Base-by-base conservation (phyloP, 345 rosid genomes). In the Erysimum cheiranthoides region DNA sequence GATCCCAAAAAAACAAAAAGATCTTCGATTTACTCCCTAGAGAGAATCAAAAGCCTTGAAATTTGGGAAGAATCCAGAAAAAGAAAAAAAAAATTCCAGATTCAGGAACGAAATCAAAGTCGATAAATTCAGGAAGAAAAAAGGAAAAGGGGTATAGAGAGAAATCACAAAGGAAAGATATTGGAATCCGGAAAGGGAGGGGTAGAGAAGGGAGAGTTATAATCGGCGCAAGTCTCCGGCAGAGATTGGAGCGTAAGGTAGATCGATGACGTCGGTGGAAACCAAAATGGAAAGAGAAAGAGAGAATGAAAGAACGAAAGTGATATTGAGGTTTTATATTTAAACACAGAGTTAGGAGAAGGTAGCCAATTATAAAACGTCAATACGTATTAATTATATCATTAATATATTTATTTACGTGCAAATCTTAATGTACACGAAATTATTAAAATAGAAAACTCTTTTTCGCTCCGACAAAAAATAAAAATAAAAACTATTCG, bases 201-300 rank as follows among this genome's bases (percentile, higher is more conserved):
- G 42, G 61, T 3, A 11, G 6, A 51, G 47, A 31, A 40, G 14
- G 35, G 7, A 39, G 59, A 16, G 0, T 13, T 8, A 47, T 17
- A 70, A 62, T 62, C 71, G 66, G 46, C 21, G 57, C 14, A 59
- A 28, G 42, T 57, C 47, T 42, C 75, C 75, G 66, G 74, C 16
- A 14, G 66, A 70, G 57, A 63, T 27, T 27, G 6, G 66, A 69
- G 45, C 1, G 18, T 28, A 9, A 34, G 8, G 32, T 46, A 9
- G 60, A 71, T 61, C 54, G 76, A 39, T 65, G 56, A 39, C 66
- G 80, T 70, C 72, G 77, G 81, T 64, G 60, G 62, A 40, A 8
- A 49, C n/a, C 53, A 38, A 38, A 64, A 30, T 5, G 21, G 31
- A 16, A 56, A 40, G 63, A 30, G 57, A 62, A 6, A 32, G 60